A percentile compares a stretch with the other conserved stretches of the same genome.
phyloP scores from a whole-genome alignment of 2,329 filamentous ascomycete genomes.

The Dactylellina drechsleri region DNA sequence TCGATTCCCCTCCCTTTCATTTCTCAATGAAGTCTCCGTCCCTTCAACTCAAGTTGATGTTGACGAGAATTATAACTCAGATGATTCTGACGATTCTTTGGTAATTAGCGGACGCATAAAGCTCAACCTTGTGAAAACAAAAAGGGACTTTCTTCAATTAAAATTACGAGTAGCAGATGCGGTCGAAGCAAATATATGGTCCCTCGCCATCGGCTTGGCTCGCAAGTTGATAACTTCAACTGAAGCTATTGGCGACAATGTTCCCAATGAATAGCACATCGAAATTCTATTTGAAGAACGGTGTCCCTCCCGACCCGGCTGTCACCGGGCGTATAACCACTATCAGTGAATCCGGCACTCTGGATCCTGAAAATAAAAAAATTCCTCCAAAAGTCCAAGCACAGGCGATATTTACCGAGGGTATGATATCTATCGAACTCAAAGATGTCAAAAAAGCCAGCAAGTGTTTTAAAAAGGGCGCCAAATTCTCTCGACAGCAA shows the following conservation, averaged over 20 bases:
- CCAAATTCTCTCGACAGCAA: constrained; percentile 5
- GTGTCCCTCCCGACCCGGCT: neutral
- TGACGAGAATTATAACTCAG: neutral
- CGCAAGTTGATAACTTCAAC: neutral
- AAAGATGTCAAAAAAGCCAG: neutral
- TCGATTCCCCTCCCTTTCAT: too few relatives aligned
- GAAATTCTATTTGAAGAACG: neutral
- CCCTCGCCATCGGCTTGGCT: neutral
- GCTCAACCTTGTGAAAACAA: too few relatives aligned
- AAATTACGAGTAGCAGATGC: neutral
- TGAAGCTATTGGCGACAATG: neutral
- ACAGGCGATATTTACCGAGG: neutral
- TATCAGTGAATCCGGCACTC: neutral
- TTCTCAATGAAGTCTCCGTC: too few relatives aligned
- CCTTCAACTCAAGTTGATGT: too few relatives aligned
- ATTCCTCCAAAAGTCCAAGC: neutral
- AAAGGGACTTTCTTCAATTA: neutral
- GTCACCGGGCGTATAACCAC: neutral
- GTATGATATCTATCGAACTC: neutral
- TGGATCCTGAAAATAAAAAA: neutral
- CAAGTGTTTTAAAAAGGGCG: constrained; percentile 1
- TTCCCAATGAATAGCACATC: constrained; percentile 19
- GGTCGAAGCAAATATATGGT: neutral
- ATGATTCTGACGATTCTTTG: constrained; percentile 27
- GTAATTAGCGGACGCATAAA: too few relatives aligned